Conservation (phyloP, 1,284 basidiomycete species). For the Ustanciosporium gigantosporum region DNA sequence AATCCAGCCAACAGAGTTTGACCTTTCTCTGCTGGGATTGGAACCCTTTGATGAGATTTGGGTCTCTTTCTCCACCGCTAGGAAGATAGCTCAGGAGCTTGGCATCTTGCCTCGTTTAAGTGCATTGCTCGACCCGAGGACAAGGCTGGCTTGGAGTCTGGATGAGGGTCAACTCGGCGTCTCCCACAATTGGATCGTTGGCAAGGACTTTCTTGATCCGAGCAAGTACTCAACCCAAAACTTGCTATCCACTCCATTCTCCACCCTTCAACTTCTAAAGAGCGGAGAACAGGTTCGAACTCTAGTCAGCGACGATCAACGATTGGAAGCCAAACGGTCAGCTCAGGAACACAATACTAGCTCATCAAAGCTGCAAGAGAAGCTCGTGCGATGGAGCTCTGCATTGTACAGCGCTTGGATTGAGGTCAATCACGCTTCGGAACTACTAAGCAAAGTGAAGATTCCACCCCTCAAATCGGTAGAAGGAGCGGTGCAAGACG, state of each 20-base stretch:
- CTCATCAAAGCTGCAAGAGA: conserved; percentile 3
- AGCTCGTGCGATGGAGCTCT: conserved; percentile 11
- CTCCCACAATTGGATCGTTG: conserved; percentile 32
- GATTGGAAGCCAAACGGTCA: conserved; percentile 1
- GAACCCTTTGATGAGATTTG: conserved; percentile 39
- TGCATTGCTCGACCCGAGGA: conserved; percentile 8
- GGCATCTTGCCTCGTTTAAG: background rate
- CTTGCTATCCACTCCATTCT: conserved; percentile 6
- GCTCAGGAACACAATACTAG: no score
- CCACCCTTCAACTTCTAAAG: conserved; percentile 1
- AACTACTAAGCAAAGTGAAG: no score
- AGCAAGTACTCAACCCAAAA: conserved; percentile 18
- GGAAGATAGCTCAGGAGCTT: conserved; percentile 4
- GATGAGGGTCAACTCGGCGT: conserved; percentile 14
- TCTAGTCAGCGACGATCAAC: conserved; percentile 4
- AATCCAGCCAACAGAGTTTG: conserved; percentile 2
- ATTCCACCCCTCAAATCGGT: background rate
- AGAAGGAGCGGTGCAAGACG: no score
- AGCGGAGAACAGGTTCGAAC: conserved; percentile 23
- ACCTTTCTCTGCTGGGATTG: conserved; percentile 20
- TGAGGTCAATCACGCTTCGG: background rate
- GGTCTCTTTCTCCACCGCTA: conserved; percentile 15
- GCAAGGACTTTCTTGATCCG: conserved; percentile 5
- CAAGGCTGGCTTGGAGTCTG: conserved; percentile 13
- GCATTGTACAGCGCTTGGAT: background rate